A percentile compares a stretch with the other conserved stretches of the same genome.
Evolutionary conservation across 768 basidiomycete genomes (phyloP).

Genomic region (Gautieria morchelliformis): DNA sequence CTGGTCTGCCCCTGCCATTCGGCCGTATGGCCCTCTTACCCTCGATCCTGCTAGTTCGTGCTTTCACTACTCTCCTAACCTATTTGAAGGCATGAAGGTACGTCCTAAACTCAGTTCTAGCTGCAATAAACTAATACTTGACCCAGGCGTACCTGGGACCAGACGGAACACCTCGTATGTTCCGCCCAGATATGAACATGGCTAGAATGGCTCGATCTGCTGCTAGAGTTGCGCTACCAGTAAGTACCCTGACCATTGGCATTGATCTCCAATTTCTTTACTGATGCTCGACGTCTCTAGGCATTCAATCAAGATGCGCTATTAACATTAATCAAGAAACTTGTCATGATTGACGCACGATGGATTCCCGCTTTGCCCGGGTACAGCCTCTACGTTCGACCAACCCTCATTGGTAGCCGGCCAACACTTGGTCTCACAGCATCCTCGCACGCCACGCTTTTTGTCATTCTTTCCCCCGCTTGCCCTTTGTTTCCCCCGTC

Average conservation of each 20-base stretch:
- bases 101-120: conserved; percentile 12
- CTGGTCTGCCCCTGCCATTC: conserved; percentile 67
- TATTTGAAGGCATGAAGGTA: conserved; percentile 65
- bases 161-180: conserved; percentile 67
- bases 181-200: conserved; percentile 84
- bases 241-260: conserved; percentile 21
- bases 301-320: conserved; percentile 38
- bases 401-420: conserved; percentile 52
- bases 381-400: conserved; percentile 81
- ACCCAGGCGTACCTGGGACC: conserved; percentile 56
- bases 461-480: conserved; percentile 67
- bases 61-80: conserved; percentile 52
- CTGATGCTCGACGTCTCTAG: conserved; percentile 12
- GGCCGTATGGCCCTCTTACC: conserved; percentile 51
- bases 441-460: conserved; percentile 73
- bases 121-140: not conserved
- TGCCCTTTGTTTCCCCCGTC: conserved; percentile 49
- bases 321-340: conserved; percentile 47
- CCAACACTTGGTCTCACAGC: conserved; percentile 53
- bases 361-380: conserved; percentile 77
- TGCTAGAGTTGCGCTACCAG: conserved; percentile 64
- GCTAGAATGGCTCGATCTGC: conserved; percentile 62
- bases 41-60: conserved; percentile 48
- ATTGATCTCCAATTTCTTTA: not conserved
- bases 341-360: conserved; percentile 60